These are phyloP conservation scores for Coniochaeta ligniaria DNA, from an alignment of 2,329 filamentous ascomycete species.

Conservation along the genomic window DNA sequence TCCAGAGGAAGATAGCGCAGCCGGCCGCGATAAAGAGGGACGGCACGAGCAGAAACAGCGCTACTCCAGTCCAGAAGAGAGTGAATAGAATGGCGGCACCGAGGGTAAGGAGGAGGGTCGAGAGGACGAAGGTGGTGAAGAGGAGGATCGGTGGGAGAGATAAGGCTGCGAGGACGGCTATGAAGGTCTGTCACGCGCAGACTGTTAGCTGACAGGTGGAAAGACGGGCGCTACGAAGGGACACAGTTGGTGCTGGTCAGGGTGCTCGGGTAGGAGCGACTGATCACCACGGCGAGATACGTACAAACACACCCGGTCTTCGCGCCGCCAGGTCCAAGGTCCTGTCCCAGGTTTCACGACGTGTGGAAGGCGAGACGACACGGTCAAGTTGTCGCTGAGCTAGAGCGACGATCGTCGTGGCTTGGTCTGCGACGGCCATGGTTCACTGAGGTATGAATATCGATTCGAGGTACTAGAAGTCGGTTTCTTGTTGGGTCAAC, in stretches of 20 bases:
- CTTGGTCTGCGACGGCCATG: conserved; percentile 23
- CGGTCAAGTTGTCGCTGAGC: conserved; percentile 38
- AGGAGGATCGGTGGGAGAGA: conserved; percentile 60
- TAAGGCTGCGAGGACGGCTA: conserved; percentile 53
- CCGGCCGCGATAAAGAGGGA: conserved; percentile 59
- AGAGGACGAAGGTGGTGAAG: conserved; percentile 60
- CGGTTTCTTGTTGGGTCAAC: background rate
- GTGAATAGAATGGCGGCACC: conserved; percentile 57
- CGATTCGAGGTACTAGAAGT: background rate
- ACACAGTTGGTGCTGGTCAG: too few species aligned
- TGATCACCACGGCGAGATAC: conserved; percentile 17
- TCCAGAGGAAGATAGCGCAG: conserved; percentile 57
- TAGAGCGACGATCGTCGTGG: conserved; percentile 28
- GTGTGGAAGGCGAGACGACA: conserved; percentile 52
- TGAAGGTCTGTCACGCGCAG: conserved; percentile 36
- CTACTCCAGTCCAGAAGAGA: conserved; percentile 60
- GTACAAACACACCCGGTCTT: conserved; percentile 64
- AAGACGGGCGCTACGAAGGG: too few species aligned
- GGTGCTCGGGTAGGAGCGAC: too few species aligned
- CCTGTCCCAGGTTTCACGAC: conserved; percentile 47
- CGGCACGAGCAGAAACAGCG: conserved; percentile 60
- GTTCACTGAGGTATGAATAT: background rate
- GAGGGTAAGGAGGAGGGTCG: conserved; percentile 55
- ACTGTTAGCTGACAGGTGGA: background rate
- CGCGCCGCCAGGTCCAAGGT: conserved; percentile 49